phyloP scores from a whole-genome alignment of 2,329 filamentous ascomycete species.

The Epichloe bromicola region DNA sequence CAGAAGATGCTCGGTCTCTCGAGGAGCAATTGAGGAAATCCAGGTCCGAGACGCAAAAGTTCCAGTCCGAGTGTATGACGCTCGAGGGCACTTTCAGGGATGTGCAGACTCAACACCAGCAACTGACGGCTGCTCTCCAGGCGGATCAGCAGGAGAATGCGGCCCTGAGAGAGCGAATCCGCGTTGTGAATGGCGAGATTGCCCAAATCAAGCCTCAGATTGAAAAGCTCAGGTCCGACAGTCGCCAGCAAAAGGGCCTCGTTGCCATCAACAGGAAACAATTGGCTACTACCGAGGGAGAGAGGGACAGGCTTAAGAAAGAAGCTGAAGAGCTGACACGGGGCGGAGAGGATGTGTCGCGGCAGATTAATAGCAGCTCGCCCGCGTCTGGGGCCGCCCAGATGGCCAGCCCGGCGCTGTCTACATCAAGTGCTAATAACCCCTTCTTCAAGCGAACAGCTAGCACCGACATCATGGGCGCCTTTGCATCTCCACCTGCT shows the following conservation, averaged over 20 bases:
- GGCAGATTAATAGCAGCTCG: slow-evolving; percentile 39
- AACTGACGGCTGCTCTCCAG: slow-evolving; percentile 60
- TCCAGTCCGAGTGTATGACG: slow-evolving; percentile 72
- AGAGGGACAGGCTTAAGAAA: slow-evolving; percentile 73
- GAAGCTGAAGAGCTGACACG: slow-evolving; percentile 61
- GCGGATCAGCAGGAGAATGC: slow-evolving; percentile 83
- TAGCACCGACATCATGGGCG: slow-evolving; percentile 46
- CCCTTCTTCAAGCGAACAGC: slow-evolving; percentile 76
- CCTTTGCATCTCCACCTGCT: slow-evolving; percentile 35
- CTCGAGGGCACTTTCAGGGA: slow-evolving; percentile 73
- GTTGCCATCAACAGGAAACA: slow-evolving; percentile 99
- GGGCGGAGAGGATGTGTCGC: slow-evolving; percentile 45
- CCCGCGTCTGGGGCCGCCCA: slow-evolving; percentile 32
- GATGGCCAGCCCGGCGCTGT: slow-evolving; percentile 57
- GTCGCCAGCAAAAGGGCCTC: slow-evolving; percentile 87
- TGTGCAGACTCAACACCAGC: slow-evolving; percentile 68
- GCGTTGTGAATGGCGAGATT: slow-evolving; percentile 69
- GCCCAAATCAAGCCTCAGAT: slow-evolving; percentile 76
- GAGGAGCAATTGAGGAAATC: slow-evolving; percentile 71
- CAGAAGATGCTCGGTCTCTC: slow-evolving; percentile 68
- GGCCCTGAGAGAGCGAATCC: slow-evolving; percentile 75
- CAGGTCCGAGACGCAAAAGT: slow-evolving; percentile 67
- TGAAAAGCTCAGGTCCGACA: slow-evolving; percentile 85
- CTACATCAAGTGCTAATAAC: slow-evolving; percentile 68
- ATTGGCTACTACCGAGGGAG: slow-evolving; percentile 73